Base-by-base conservation (phyloP, 345 rosid species). In the Linum tenue region DNA sequence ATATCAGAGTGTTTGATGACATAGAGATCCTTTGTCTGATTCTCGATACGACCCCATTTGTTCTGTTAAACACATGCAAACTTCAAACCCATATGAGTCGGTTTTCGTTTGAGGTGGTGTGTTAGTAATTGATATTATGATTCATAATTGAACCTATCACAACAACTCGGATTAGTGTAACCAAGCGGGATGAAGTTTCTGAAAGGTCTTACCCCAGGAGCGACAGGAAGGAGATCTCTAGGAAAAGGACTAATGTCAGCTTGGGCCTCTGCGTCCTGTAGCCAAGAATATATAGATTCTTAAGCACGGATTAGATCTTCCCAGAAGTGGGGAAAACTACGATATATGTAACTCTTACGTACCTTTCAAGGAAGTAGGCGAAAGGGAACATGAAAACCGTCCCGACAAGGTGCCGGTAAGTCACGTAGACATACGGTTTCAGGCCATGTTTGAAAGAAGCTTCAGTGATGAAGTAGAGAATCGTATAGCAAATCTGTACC, bases 331-430 rank as follows among this genome's bases (percentile, higher is more conserved):
- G 36, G 59, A 5, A n/a, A 56, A 14, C 41, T 69, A 12, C 55
- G 31, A 22, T 22, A 22, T 22, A 22, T 22, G 31, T 22, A 22
- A 22, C 31, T 22, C 31, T 22, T 22, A 22, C 31, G 31, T 62
- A 68, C 72, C 76, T 73, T 53, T 73, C 81, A 31, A 73, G 75
- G 55, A 77, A 77, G 51, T 67, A 77, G 4, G 78, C 78, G 2
- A 65, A 39, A 16, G 75, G 81, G 51, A 68, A 11, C 43, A 68
- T 37, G 15, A 35, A 55, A 0, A 65, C 5, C 51, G 65, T 5
- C 16, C 70, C 75, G 63, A 70, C 56, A 31, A 68, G 5, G 39
- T 67, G 67, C 37, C 73, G 71, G 59, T 73, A 65, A 63, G 75
- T 73, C 14, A 73, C 75, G 37, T 60, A 73, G 53, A 77, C 64